Evolutionary conservation across 352 stramenopile species (phyloP).

Genomic region (Pilasporangium apinafurcum): DNA sequence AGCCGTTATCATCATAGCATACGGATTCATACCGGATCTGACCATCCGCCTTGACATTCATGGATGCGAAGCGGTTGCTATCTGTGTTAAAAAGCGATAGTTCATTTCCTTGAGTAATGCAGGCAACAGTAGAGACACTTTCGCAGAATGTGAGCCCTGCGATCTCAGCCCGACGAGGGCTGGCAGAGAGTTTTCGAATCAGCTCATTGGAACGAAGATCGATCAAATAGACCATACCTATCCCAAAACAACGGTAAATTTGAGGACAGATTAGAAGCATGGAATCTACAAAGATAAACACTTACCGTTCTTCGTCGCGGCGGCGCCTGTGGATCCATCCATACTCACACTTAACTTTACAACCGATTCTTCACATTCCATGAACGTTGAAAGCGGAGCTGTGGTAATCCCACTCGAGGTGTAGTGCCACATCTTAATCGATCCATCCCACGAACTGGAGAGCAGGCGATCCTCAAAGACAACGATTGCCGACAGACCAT

Average conservation of each 20-base stretch:
- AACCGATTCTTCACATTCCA: conserved; percentile 74
- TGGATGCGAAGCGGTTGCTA: conserved; percentile 42
- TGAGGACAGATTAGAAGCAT: background rate
- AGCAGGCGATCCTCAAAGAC: conserved; percentile 72
- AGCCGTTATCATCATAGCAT: no score
- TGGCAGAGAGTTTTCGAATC: conserved; percentile 51
- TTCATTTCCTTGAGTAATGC: conserved; percentile 65
- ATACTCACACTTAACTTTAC: conserved; percentile 58
- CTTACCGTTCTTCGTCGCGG: conserved; percentile 58
- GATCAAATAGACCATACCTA: conserved; percentile 62
- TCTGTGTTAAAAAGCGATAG: conserved; percentile 61
- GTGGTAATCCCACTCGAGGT: conserved; percentile 57
- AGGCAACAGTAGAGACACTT: conserved; percentile 40
- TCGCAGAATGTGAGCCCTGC: conserved; percentile 60
- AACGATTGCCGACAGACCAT: conserved; percentile 66
- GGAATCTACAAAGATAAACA: background rate
- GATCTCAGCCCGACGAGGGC: conserved; percentile 48
- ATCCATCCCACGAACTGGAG: conserved; percentile 69
- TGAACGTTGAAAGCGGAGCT: conserved; percentile 56
- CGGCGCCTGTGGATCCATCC: conserved; percentile 51
- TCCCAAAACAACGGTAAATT: background rate
- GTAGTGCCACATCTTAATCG: conserved; percentile 80
- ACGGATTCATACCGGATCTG: conserved; percentile 57
- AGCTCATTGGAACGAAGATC: conserved; percentile 63
- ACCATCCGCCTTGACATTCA: conserved; percentile 57